These are phyloP conservation scores for Colletotrichum paranaense DNA, from an alignment of 2,329 filamentous ascomycete genomes.

Conservation along the genomic window DNA sequence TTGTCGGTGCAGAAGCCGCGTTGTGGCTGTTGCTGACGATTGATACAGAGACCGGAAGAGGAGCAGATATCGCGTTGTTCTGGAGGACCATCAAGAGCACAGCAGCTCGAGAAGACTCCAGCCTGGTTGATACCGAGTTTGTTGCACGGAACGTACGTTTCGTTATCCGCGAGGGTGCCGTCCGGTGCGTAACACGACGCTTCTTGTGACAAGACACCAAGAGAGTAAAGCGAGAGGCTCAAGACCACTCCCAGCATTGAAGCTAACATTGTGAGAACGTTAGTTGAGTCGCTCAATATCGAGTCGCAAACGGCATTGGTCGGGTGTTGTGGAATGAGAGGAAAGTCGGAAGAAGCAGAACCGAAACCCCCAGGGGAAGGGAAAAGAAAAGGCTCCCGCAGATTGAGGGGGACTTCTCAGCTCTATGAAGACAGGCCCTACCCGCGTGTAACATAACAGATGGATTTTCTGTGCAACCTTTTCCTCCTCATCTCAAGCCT, in stretches of 20 bases:
- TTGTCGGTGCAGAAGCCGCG: constrained; percentile 46
- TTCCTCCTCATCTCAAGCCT: not conserved
- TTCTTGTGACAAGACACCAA: constrained; percentile 12
- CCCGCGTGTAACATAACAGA: not conserved
- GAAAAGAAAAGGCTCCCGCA: not conserved
- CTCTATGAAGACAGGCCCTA: constrained; percentile 11
- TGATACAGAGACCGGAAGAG: constrained; percentile 43
- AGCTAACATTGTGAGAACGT: not conserved
- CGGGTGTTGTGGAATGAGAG: not conserved
- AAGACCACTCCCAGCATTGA: not conserved
- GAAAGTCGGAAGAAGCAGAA: constrained; percentile 1
- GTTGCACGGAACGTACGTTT: constrained; percentile 46
- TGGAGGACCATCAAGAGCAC: constrained; percentile 41
- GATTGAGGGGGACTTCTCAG: not conserved
- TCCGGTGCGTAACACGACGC: constrained; percentile 44
- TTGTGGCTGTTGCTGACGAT: constrained; percentile 37
- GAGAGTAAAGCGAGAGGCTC: not conserved
- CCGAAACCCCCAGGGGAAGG: not conserved
- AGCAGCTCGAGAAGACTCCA: constrained; percentile 45
- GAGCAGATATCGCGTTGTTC: constrained; percentile 42
- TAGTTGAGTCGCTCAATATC: not conserved
- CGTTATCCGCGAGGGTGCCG: constrained; percentile 41
- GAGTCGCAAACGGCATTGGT: not conserved
- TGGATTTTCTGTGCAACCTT: not conserved
- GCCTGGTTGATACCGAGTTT: constrained; percentile 44